Conservation (phyloP, 345 rosid species). For the Gossypioides kirkii region DNA sequence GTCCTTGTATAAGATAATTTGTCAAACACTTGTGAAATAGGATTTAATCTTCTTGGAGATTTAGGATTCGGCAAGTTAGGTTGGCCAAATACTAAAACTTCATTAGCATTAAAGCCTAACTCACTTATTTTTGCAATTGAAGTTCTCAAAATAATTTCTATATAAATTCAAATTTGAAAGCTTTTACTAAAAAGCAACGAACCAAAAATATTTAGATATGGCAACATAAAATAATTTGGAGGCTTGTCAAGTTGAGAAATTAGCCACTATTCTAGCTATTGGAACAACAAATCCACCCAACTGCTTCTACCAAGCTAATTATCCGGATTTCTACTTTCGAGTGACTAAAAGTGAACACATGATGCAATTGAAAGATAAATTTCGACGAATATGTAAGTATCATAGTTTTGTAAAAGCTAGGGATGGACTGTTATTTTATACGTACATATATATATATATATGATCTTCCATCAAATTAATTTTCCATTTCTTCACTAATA, state of each 20-base stretch:
- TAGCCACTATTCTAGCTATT: not conserved
- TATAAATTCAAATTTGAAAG: not conserved
- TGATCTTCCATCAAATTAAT: no score
- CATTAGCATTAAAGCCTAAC: not conserved
- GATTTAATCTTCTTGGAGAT: no score
- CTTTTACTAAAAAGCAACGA: not conserved
- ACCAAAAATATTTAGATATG: not conserved
- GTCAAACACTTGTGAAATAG: no score
- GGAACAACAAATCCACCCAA: not conserved
- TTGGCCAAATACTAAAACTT: not conserved
- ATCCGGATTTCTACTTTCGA: not conserved
- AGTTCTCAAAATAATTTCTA: no score
- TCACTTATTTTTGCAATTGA: not conserved
- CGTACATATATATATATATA: no score
- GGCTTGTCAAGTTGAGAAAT: not conserved
- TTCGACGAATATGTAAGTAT: conserved; percentile 63
- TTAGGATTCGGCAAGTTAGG: no score
- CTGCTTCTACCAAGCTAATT: not conserved
- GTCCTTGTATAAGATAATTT: no score
- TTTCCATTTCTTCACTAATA: no score
- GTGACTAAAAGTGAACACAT: not conserved
- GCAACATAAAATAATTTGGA: not conserved
- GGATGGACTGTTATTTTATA: no score
- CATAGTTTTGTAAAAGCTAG: no score
- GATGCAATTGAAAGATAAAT: conserved; percentile 51